These are phyloP conservation scores for Cryptococcus sp. DNA, from an alignment of 1,284 basidiomycete genomes.

Conservation along the genomic window DNA sequence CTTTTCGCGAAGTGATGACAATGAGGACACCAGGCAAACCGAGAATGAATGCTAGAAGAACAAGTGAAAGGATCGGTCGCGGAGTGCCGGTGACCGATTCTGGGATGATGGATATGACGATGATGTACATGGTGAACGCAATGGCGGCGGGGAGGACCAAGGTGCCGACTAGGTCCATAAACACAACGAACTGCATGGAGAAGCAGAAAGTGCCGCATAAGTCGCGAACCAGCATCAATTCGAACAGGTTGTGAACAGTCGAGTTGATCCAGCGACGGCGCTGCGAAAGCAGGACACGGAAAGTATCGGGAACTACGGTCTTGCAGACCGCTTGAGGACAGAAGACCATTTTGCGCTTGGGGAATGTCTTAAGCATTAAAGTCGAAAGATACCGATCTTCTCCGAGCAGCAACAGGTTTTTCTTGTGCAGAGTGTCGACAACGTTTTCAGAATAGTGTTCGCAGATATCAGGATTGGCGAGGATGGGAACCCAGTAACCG, in stretches of 20 bases:
- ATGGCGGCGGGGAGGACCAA: constrained; percentile 97
- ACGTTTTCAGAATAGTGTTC: constrained; percentile 98
- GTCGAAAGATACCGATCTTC: constrained; percentile 99
- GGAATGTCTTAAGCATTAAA: constrained; percentile 96
- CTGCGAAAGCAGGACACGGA: constrained; percentile 89
- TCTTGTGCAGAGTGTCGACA: constrained; percentile 98
- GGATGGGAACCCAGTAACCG: constrained; percentile 97
- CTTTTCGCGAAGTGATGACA: constrained; percentile 88
- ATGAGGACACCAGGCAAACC: constrained; percentile 95
- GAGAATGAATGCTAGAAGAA: constrained; percentile 88
- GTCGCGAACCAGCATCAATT: constrained; percentile 90
- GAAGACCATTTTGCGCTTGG: constrained; percentile 98
- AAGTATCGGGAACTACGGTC: constrained; percentile 95
- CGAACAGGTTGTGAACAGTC: constrained; percentile 95
- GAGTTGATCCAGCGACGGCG: constrained; percentile 99
- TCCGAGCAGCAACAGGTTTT: constrained; percentile 94
- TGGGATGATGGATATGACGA: constrained; percentile 81
- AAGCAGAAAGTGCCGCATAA: constrained; percentile 95
- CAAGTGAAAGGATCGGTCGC: constrained; percentile 86
- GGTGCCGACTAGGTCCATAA: constrained; percentile 96
- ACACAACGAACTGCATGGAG: constrained; percentile 96
- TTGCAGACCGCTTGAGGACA: constrained; percentile 98
- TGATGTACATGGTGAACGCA: constrained; percentile 89
- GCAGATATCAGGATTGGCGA: constrained; percentile 95
- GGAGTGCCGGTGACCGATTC: constrained; percentile 62